Base-by-base conservation (phyloP, 2,329 filamentous ascomycete genomes). In the Trichoderma brevicompactum region DNA sequence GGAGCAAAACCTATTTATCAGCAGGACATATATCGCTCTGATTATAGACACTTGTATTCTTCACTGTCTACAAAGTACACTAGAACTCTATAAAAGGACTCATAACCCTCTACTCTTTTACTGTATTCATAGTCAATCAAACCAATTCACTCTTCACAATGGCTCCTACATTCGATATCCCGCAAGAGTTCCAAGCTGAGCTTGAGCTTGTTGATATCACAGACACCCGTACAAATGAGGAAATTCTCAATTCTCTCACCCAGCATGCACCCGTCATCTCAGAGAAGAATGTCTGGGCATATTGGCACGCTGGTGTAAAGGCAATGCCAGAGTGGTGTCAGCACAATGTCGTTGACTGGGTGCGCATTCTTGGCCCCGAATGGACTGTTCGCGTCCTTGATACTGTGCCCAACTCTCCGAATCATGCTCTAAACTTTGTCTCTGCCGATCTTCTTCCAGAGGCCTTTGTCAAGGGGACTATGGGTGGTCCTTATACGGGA, bases 271-370 rank as follows among this genome's bases (percentile, higher is more conserved):
- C 48, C 3, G 15, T 50, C 13, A 17, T 5, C 28, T 77, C 76
- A 0, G 75, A 79, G 54, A 79, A 75, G 70, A 81, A 80, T 61
- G 69, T 80, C 2, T 81, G 79, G 79, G 77, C 78, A 7, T 81
- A 75, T 68, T 80, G 79, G 79, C 71, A 80, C 67, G 59, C 72
- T 4, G 78, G 79, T 2, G 71, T 76, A 34, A 36, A 62, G 13
- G 68, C 70, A 9, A 77, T 77, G 74, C 56, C 71, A 2, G 23
- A 28, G 23, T 28, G 23, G 23, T 28, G 23, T 38, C 70, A 74
- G 65, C 73, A 76, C 41, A 79, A 77, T 65, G 69, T 78, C 23
- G 73, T 76, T 63, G 73, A 74, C 68, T 80, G 78, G 78, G 74
- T 77, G 13, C 75, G 77, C 4, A 70, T 71, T 23, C 65, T 65